Base-by-base conservation (phyloP, 129 eudicot genomes). In the Artemisia argyi region DNA sequence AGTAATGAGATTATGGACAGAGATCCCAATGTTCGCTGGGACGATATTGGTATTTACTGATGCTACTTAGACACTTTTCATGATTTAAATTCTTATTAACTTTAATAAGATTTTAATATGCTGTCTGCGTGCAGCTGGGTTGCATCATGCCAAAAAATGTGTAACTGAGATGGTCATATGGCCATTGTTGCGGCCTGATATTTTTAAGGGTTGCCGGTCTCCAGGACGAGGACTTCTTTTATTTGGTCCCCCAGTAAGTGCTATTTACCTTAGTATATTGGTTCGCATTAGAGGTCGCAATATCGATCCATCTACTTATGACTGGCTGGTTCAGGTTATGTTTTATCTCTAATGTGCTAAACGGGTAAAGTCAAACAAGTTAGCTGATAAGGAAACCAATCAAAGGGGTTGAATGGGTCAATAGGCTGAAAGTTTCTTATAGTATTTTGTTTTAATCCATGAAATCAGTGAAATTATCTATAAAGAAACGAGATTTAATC, bases 171-270 rank as follows among this genome's bases (percentile, higher is more conserved):
- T 95, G 97, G 96, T 95, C 49, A 89, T 95, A 66, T 95, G 91
- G 90, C 99, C 99, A 75, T 82, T 95, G 75, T 81, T 91, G 83
- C 94, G 97, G n/a, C 97, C 99, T 19, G 99, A 95, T 79, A 86
- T 91, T 57, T 95, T 95, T 62, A 85, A 88, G 78, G 99, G 99
- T 19, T 86, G 94, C 61, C 96, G 99, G 72, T 85, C 99, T 71
- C 99, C 96, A 15, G 99, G 97, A 70, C 81, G 96, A 61, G 99
- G 99, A 60, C 99, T 95, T 88, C 97, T 95, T 72, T 82, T 95
- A 57, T 90, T 94, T 88, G 99, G 99, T 44, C 99, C 99, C 57
- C 99, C 99, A 6, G 99, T 94, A 80, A 88, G 99, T 81, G 68
- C 55, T 8, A 35, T 15, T 1, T 49, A 61, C 46, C 7, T 39